Percentiles rank a stretch among this genome's conserved stretches.
phyloP scores from a whole-genome alignment of 192 early-diverging fungal genomes.

The Oehlia diaphana region DNA sequence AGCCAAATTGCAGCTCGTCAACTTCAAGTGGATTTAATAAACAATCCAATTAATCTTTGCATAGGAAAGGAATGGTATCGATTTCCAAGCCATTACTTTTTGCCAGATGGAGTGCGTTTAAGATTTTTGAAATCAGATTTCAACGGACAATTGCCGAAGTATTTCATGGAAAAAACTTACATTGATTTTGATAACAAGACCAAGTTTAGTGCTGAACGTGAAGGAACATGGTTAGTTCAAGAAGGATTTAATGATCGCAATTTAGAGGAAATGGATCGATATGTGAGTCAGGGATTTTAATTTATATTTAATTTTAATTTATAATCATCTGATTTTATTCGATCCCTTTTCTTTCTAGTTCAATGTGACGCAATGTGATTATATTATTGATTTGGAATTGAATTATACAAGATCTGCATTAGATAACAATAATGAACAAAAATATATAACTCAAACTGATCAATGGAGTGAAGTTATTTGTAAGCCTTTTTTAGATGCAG shows the following conservation, averaged over 20 bases:
- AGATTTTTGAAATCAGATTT: slow-evolving; percentile 72
- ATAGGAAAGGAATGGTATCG: slow-evolving; percentile 95
- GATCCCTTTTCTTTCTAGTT: slow-evolving; percentile 39
- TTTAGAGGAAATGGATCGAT: slow-evolving; percentile 56
- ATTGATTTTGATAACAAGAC: slow-evolving; percentile 12
- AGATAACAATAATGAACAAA: slow-evolving; percentile 36
- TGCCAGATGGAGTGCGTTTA: slow-evolving; percentile 72
- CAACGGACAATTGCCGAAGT: slow-evolving; percentile 79
- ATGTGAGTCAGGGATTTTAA: slow-evolving; percentile 45
- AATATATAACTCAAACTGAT: slow-evolving; percentile 45
- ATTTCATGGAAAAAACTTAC: slow-evolving; percentile 58
- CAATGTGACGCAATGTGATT: slow-evolving; percentile 54
- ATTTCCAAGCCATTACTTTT: slow-evolving; percentile 90
- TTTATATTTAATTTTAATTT: background rate
- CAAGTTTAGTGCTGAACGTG: background rate
- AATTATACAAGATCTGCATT: slow-evolving; percentile 26
- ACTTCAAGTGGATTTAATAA: slow-evolving; percentile 26
- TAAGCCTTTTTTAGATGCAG: slow-evolving; percentile 60
- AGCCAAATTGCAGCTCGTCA: slow-evolving; percentile 34
- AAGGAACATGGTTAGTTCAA: slow-evolving; percentile 42
- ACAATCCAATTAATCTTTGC: slow-evolving; percentile 58
- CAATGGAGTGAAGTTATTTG: slow-evolving; percentile 58
- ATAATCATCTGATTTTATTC: background rate
- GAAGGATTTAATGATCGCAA: slow-evolving; percentile 70
- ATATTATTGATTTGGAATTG: slow-evolving; percentile 61